Evolutionary conservation across 257 asterid species (phyloP).

Genomic region (Solanum bulbocastanum): DNA sequence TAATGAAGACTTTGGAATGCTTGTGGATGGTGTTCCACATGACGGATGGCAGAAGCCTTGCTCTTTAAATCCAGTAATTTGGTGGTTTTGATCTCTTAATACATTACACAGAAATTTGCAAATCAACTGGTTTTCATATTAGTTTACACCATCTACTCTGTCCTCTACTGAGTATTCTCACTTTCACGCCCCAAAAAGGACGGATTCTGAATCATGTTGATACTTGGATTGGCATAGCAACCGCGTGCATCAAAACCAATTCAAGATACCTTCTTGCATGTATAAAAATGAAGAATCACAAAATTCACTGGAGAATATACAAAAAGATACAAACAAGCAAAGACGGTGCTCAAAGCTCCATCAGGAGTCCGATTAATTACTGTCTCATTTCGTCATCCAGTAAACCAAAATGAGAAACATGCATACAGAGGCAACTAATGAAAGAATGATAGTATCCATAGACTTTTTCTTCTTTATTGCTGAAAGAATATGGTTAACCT

Average conservation of each 20-base stretch:
- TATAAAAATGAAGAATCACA: background rate
- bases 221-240: background rate
- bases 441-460: slow-evolving; percentile 82
- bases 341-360: background rate
- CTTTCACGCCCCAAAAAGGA: background rate
- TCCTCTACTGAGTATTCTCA: background rate
- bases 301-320: slow-evolving; percentile 4
- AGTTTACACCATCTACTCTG: background rate
- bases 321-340: background rate
- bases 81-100: background rate
- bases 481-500: slow-evolving; percentile 71
- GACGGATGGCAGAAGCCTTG: background rate
- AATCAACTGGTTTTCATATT: background rate
- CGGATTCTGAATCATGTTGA: background rate
- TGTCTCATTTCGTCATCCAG: slow-evolving; percentile 77
- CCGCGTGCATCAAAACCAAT: background rate
- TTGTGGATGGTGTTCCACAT: background rate
- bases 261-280: slow-evolving; percentile 2
- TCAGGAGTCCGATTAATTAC: background rate
- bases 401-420: slow-evolving; percentile 66
- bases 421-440: slow-evolving; percentile 87
- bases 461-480: slow-evolving; percentile 90
- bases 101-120: background rate
- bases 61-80: too few species aligned
- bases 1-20: background rate